These are phyloP conservation scores for Termitomyces bulborhizus DNA, from an alignment of 768 basidiomycete genomes.

Conservation along the genomic window DNA sequence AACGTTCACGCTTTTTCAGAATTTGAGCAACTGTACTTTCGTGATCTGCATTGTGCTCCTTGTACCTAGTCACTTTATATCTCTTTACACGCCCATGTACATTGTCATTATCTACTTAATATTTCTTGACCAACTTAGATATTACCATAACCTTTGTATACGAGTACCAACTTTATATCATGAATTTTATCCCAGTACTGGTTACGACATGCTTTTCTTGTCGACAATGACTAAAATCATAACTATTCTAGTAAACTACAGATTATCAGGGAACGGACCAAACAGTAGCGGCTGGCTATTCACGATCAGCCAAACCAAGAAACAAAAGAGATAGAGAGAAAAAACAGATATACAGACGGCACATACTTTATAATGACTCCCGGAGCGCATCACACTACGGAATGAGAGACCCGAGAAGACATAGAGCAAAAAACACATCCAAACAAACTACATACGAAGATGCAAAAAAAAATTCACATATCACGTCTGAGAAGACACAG, in stretches of 20 bases:
- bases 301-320: background rate
- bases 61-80: background rate
- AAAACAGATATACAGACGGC: background rate
- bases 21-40: background rate
- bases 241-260: conserved; percentile 2
- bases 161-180: too few relatives aligned
- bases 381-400: background rate
- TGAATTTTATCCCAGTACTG: too few relatives aligned
- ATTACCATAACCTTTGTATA: background rate
- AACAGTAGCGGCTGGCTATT: background rate
- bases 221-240: background rate
- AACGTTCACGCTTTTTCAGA: conserved; percentile 2
- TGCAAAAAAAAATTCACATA: background rate
- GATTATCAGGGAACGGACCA: background rate
- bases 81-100: too few relatives aligned
- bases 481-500: conserved; percentile 11
- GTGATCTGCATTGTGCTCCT: background rate
- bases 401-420: background rate
- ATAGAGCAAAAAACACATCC: background rate
- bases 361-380: conserved; percentile 8
- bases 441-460: background rate
- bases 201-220: too few relatives aligned
- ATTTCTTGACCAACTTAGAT: background rate
- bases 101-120: too few relatives aligned
- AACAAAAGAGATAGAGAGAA: background rate